phyloP scores from a whole-genome alignment of 2,329 filamentous ascomycete species.

The Pseudodiploospora longispora region DNA sequence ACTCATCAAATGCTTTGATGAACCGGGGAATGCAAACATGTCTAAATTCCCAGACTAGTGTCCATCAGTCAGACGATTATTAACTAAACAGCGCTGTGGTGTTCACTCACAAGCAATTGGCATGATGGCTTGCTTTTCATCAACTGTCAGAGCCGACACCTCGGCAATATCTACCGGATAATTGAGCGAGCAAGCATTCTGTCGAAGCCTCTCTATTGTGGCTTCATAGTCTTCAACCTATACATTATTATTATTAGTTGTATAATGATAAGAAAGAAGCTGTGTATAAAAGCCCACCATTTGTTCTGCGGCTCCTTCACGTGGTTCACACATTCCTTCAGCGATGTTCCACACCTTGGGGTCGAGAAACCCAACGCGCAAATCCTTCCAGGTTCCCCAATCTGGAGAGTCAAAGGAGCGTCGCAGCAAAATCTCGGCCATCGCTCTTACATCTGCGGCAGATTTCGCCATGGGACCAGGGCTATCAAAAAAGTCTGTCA shows the following conservation, averaged over 20 bases:
- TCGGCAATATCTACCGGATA: too few species aligned
- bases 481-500: background rate
- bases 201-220: too few species aligned
- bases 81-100: too few species aligned
- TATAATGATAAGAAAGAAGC: too few species aligned
- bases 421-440: background rate
- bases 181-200: too few species aligned
- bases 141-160: too few species aligned
- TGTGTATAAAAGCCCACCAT: conserved; percentile 2
- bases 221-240: too few species aligned
- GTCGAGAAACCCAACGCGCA: conserved; percentile 8
- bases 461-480: background rate
- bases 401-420: background rate
- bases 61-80: too few species aligned
- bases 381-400: conserved; percentile 7
- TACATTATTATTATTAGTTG: too few species aligned
- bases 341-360: conserved; percentile 7
- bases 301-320: conserved; percentile 8
- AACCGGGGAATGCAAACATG: conserved; percentile 12
- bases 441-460: background rate
- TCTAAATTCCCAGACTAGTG: conserved; percentile 16
- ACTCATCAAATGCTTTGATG: conserved; percentile 11
- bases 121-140: too few species aligned
- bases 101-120: too few species aligned
- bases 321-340: conserved; percentile 7